These are phyloP conservation scores for Suhomyces canberraensis DNA, from an alignment of 805 yeast species.

Conservation along the genomic window DNA sequence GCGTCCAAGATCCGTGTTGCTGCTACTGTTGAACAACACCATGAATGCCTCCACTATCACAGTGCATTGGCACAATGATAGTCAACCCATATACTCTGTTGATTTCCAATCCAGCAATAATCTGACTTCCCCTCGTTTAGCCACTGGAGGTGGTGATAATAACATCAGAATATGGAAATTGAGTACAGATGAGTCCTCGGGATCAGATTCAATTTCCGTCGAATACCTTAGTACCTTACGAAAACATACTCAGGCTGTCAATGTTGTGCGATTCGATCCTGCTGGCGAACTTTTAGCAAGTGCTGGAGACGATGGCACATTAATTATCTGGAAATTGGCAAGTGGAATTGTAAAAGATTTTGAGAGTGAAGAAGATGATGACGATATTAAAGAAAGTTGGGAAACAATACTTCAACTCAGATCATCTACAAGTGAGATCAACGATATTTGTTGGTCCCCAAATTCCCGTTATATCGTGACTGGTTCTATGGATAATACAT, in stretches of 20 bases:
- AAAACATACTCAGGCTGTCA: constrained; percentile 93
- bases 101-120: constrained; percentile 51
- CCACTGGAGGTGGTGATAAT: constrained; percentile 94
- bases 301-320: constrained; percentile 93
- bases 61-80: constrained; percentile 73
- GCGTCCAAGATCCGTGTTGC: too few species aligned
- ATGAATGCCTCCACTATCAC: constrained; percentile 48
- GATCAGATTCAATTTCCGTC: constrained; percentile 32
- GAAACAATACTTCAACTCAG: constrained; percentile 55
- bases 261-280: constrained; percentile 78
- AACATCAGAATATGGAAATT: constrained; percentile 64
- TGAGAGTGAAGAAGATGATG: constrained; percentile 47
- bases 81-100: constrained; percentile 68
- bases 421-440: constrained; percentile 69
- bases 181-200: constrained; percentile 5
- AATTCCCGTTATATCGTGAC: constrained; percentile 71
- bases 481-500: constrained; percentile 87
- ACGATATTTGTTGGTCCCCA: constrained; percentile 93
- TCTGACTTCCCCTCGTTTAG: constrained; percentile 47
- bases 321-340: constrained; percentile 72
- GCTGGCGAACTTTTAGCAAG: constrained; percentile 72
- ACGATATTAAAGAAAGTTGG: constrained; percentile 74
- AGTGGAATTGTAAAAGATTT: constrained; percentile 56
- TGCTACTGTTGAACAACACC: constrained; percentile 12
- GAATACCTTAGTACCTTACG: constrained; percentile 76